A percentile compares a stretch with the other conserved stretches of the same genome.
These are phyloP conservation scores for Trypanosoma scelopori DNA, from an alignment of 208 protist species.

Conservation along the genomic window DNA sequence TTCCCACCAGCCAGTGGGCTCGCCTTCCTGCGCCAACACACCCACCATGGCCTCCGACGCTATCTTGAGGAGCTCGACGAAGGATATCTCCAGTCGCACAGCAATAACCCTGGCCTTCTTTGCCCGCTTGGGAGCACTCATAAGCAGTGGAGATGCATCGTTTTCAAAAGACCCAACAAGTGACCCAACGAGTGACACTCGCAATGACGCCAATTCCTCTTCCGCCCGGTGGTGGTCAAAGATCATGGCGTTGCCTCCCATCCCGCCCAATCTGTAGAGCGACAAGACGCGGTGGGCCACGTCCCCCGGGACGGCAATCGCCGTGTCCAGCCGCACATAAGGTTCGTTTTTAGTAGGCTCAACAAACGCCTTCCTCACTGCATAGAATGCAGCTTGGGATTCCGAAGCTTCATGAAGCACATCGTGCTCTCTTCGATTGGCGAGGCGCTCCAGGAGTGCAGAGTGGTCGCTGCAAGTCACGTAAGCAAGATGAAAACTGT, in stretches of 20 bases:
- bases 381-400: slow-evolving; percentile 70
- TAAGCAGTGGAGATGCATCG: background rate
- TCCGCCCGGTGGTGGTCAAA: slow-evolving; percentile 16
- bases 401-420: slow-evolving; percentile 41
- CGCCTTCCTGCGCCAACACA: background rate
- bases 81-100: slow-evolving; percentile 17
- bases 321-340: slow-evolving; percentile 28
- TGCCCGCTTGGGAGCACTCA: background rate
- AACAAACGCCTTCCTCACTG: slow-evolving; percentile 52
- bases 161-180: slow-evolving; percentile 16
- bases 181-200: slow-evolving; percentile 14
- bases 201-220: background rate
- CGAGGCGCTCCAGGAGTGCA: slow-evolving; percentile 36
- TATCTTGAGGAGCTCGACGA: slow-evolving; percentile 12
- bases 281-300: slow-evolving; percentile 15
- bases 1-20: slow-evolving; percentile 17
- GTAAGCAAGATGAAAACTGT: slow-evolving; percentile 42
- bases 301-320: slow-evolving; percentile 16
- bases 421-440: slow-evolving; percentile 38
- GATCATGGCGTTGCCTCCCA: background rate
- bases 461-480: slow-evolving; percentile 48
- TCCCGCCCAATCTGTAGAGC: slow-evolving; percentile 1
- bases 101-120: background rate
- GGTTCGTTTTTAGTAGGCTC: slow-evolving; percentile 41
- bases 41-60: slow-evolving; percentile 12